Percentiles rank a stretch among this genome's conserved stretches.
These are phyloP conservation scores for Vinca minor DNA, from an alignment of 257 asterid genomes.

Conservation along the genomic window DNA sequence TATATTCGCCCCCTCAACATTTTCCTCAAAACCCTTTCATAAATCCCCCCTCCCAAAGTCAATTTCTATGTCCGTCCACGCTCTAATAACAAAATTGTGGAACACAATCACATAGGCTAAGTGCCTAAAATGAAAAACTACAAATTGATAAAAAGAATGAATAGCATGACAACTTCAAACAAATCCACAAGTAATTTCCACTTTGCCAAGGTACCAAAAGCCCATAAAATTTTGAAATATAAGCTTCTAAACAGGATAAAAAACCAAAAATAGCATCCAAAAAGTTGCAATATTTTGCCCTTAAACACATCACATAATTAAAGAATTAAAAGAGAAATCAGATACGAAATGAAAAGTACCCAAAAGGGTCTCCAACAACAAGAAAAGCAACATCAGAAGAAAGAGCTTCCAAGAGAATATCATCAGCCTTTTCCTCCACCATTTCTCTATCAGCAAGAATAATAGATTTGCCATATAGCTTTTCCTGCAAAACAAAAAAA, in stretches of 20 bases:
- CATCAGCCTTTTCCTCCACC: conserved; percentile 87
- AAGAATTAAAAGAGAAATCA: neutral
- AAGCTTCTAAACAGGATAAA: neutral
- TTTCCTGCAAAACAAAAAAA: conserved; percentile 73
- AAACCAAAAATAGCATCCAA: neutral
- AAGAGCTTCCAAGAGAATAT: conserved; percentile 62
- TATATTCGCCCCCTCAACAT: too few species aligned
- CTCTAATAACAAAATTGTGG: too few species aligned
- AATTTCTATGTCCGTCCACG: too few species aligned
- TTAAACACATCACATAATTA: neutral
- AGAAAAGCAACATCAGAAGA: conserved; percentile 71
- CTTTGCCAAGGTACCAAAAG: neutral
- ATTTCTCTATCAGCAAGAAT: conserved; percentile 69
- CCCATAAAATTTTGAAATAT: neutral
- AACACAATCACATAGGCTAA: neutral
- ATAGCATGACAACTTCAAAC: neutral
- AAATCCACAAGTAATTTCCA: neutral
- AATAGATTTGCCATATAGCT: conserved; percentile 60
- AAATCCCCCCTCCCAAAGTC: too few species aligned
- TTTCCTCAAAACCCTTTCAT: too few species aligned
- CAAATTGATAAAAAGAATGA: neutral
- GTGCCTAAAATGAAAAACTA: neutral
- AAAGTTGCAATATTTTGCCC: neutral
- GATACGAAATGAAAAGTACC: conserved; percentile 28
- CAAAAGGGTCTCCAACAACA: conserved; percentile 96